Evolutionary conservation across 2,329 filamentous ascomycete genomes (phyloP), one percentile per base, ranked within the genome.

Genomic region (Diaporthe velutina): DNA sequence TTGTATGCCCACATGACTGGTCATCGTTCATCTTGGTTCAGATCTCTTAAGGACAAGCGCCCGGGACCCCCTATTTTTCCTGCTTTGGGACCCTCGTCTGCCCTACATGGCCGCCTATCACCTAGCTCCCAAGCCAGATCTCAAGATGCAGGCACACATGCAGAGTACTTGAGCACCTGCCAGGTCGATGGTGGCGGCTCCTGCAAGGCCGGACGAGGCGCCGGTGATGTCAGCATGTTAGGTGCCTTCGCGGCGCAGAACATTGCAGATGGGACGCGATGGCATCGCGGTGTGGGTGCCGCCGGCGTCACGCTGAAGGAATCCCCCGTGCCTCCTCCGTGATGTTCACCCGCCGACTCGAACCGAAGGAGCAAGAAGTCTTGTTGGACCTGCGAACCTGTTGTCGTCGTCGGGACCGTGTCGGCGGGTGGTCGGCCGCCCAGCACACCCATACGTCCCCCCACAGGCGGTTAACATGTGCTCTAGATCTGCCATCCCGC

Each of bases 81-180:
- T 19, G 2, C 48, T 19, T 8, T 4, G 42, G 30, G 25, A 13
- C 67, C 60, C 68, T 22, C 35, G 22, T 74, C 67, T 40, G 40
- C 67, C 73, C 55, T 50, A 17, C 40, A 15, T 6, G 40, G 19
- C 45, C 52, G 45, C 22, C 64, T 54, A 35, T 45, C 57, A 40
- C 60, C 60, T 35, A 66, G 52, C 64, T 25, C 60, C 60, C 48
- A 33, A 15, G 28, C 54, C 48, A 66, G 74, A 74, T 76, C 55
- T 66, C 35, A 38, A 70, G 25, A 68, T 76, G 74, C 74, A 73
- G 45, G 40, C 40, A 48, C 17, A 17, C 28, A 68, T 76, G 54
- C 61, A 73, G 54, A 50, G 45, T 30, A 33, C 70, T 35, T 28
- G 70, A 30, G 25, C 25, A 40, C 38, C n/a, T 30, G 38, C 25